phyloP scores from a whole-genome alignment of 768 basidiomycete genomes.

The Saitozyma sp. region DNA sequence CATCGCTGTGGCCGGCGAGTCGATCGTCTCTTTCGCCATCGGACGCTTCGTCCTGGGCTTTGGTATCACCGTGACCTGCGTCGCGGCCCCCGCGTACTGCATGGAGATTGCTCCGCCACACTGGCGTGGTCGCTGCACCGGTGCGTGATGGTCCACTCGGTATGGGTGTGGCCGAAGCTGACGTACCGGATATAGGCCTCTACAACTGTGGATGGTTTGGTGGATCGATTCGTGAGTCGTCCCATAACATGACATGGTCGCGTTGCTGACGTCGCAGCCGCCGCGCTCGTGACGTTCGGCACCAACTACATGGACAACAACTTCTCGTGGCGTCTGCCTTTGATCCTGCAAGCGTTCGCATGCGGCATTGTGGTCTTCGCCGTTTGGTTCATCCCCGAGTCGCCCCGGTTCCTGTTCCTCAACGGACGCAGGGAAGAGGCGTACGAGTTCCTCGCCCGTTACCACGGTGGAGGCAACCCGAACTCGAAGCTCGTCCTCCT shows the following conservation, averaged over 20 bases:
- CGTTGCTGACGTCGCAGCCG: neutral
- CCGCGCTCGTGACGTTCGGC: neutral
- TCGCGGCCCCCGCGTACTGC: no score
- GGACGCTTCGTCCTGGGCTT: no score
- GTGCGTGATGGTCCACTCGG: no score
- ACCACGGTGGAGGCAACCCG: conserved; percentile 51
- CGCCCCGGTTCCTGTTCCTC: conserved; percentile 29
- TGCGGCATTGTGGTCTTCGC: neutral
- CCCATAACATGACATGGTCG: neutral
- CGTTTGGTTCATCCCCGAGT: conserved; percentile 28
- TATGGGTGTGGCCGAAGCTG: no score
- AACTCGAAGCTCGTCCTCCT: conserved; percentile 51
- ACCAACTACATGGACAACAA: neutral
- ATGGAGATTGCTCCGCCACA: no score
- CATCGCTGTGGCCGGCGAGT: no score
- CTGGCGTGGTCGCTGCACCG: no score
- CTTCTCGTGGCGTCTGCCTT: neutral
- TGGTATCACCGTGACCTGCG: no score
- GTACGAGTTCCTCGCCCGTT: conserved; percentile 46
- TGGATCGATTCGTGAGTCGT: no score
- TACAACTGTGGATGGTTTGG: no score
- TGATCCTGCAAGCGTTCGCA: neutral
- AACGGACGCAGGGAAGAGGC: conserved; percentile 48
- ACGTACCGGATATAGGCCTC: no score
- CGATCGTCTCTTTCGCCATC: no score